phyloP scores from a whole-genome alignment of 108 stramenopile genomes.

The Stephanodiscus minutulus region DNA sequence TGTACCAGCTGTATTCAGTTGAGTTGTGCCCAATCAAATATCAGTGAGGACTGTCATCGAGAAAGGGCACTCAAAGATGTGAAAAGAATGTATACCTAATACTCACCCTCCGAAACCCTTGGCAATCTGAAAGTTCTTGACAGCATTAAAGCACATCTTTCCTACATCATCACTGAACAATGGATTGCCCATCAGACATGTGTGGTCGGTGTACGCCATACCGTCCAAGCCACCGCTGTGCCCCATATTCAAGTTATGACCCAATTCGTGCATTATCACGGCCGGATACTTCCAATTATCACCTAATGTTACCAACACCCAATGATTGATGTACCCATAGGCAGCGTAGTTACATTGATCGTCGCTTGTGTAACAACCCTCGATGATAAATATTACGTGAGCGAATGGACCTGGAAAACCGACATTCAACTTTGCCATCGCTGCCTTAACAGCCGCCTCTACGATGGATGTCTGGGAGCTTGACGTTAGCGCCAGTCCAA shows the following conservation, averaged over 20 bases:
- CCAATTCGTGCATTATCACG: conserved; percentile 27
- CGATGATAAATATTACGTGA: conserved; percentile 30
- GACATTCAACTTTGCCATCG: conserved; percentile 2
- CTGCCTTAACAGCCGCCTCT: neutral
- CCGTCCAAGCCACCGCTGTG: conserved; percentile 31
- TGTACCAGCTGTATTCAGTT: conserved; percentile 27
- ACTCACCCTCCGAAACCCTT: neutral
- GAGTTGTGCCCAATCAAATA: neutral
- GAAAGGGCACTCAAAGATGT: neutral
- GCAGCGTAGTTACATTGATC: conserved; percentile 22
- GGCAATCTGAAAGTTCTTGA: conserved; percentile 37
- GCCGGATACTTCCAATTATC: conserved; percentile 19
- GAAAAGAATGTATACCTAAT: neutral
- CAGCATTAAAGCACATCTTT: conserved; percentile 40
- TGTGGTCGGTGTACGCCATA: conserved; percentile 20
- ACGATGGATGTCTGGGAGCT: neutral
- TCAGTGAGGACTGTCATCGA: no score
- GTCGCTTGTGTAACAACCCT: conserved; percentile 28
- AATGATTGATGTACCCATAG: conserved; percentile 39
- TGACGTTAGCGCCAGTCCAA: neutral
- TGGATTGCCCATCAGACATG: conserved; percentile 34
- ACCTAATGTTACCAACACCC: conserved; percentile 21
- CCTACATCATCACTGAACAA: conserved; percentile 21
- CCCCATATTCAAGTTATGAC: conserved; percentile 30
- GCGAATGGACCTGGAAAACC: conserved; percentile 35